phyloP scores from a whole-genome alignment of 495 filamentous ascomycete species.

The Xylaria intraflava region DNA sequence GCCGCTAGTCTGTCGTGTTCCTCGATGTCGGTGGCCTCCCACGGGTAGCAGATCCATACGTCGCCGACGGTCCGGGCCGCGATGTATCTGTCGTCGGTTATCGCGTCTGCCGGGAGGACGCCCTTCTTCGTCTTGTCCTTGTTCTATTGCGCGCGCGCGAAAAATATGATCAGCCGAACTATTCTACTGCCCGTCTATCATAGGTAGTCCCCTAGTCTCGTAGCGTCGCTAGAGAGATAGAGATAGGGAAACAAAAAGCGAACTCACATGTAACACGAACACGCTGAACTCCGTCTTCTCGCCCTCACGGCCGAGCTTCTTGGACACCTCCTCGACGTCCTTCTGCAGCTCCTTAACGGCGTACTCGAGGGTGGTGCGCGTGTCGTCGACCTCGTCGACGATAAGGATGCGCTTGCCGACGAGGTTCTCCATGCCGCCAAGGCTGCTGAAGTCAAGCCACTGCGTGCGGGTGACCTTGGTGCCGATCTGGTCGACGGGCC shows the following conservation, averaged over 20 bases:
- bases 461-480: conserved; percentile 96
- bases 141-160: conserved; percentile 61
- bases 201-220: too few relatives aligned
- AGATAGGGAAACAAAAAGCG: too few relatives aligned
- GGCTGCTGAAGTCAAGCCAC: conserved; percentile 87
- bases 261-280: conserved; percentile 89
- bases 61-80: conserved; percentile 83
- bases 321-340: conserved; percentile 79
- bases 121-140: conserved; percentile 97
- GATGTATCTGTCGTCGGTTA: conserved; percentile 66
- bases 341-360: conserved; percentile 93
- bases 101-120: conserved; percentile 70
- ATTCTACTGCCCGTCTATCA: too few relatives aligned
- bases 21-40: conserved; percentile 95
- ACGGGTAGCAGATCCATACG: conserved; percentile 99
- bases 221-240: too few relatives aligned
- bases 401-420: conserved; percentile 97
- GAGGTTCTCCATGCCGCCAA: conserved; percentile 81
- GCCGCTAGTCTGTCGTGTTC: conserved; percentile 74
- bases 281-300: conserved; percentile 82
- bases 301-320: conserved; percentile 56
- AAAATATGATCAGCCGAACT: conserved; percentile 12
- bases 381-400: conserved; percentile 98
- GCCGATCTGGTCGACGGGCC: conserved; percentile 62
- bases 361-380: conserved; percentile 92